These are phyloP conservation scores for Aspergillus transmontanensis DNA, from an alignment of 2,329 filamentous ascomycete species.

Conservation along the genomic window DNA sequence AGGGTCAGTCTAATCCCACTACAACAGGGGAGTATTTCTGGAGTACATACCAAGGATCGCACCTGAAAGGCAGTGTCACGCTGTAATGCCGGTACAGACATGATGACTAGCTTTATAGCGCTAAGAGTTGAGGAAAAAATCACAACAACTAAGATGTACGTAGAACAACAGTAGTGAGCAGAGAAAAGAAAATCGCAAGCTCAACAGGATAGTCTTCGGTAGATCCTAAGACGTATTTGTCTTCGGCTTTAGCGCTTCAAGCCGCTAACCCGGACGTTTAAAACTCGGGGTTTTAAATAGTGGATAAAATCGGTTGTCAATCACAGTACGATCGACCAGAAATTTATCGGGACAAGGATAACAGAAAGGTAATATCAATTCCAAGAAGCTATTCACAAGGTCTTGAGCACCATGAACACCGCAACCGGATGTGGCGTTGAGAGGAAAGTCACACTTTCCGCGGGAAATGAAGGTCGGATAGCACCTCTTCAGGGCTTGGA, in stretches of 20 bases:
- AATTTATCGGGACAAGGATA: background rate
- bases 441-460: background rate
- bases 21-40: background rate
- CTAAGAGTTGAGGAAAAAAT: conserved; percentile 8
- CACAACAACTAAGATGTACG: background rate
- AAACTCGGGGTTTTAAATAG: background rate
- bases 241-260: background rate
- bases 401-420: background rate
- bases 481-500: background rate
- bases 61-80: conserved; percentile 50
- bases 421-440: background rate
- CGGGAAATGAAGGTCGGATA: background rate
- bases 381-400: conserved; percentile 1
- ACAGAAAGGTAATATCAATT: background rate
- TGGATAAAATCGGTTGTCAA: background rate
- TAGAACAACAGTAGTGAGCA: background rate
- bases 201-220: background rate
- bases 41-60: conserved; percentile 47
- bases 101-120: conserved; percentile 24
- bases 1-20: conserved; percentile 1
- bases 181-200: background rate
- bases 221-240: background rate
- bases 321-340: background rate
- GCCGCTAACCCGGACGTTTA: background rate
- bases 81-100: conserved; percentile 47